These are phyloP conservation scores for Dipodascopsis uninucleata DNA, from an alignment of 805 yeast species.

Conservation along the genomic window DNA sequence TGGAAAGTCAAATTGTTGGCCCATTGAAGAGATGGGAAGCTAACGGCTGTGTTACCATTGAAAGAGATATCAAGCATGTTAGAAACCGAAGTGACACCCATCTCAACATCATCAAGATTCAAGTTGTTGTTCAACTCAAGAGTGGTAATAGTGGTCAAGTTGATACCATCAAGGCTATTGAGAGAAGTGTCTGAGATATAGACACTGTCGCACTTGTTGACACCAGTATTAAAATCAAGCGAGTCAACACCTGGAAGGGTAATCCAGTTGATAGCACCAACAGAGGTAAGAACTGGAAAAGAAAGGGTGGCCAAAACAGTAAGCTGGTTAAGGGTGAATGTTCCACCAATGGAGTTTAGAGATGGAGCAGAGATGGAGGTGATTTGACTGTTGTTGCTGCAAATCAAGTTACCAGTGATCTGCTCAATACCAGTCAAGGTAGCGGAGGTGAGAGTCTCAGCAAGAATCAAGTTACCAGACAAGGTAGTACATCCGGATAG, in stretches of 20 bases:
- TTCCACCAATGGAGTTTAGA: slow-evolving; percentile 69
- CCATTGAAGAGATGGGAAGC: slow-evolving; percentile 56
- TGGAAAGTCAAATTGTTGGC: slow-evolving; percentile 88
- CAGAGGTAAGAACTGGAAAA: slow-evolving; percentile 74
- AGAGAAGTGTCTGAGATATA: slow-evolving; percentile 45
- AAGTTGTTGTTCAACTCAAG: slow-evolving; percentile 84
- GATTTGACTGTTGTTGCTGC: slow-evolving; percentile 63
- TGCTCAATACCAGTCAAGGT: slow-evolving; percentile 67
- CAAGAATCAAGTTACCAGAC: slow-evolving; percentile 72
- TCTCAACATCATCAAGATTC: slow-evolving; percentile 60
- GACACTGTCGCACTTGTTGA: slow-evolving; percentile 69
- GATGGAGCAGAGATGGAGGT: slow-evolving; percentile 70
- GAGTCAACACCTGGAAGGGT: slow-evolving; percentile 80
- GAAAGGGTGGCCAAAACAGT: slow-evolving; percentile 64
- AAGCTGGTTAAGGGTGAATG: slow-evolving; percentile 57
- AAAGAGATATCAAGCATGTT: slow-evolving; percentile 72
- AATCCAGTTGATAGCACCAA: slow-evolving; percentile 73
- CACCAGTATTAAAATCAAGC: slow-evolving; percentile 65
- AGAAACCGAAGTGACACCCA: slow-evolving; percentile 69
- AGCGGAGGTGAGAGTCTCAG: slow-evolving; percentile 46
- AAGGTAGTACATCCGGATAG: slow-evolving; percentile 73
- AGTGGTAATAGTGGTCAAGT: slow-evolving; percentile 37
- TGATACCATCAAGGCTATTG: slow-evolving; percentile 40
- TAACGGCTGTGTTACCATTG: slow-evolving; percentile 71
- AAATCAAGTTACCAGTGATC: slow-evolving; percentile 69